A percentile compares a stretch with the other conserved stretches of the same genome.
phyloP scores from a whole-genome alignment of 371 early-diverging fungal genomes.

The Coemansia sp. region DNA sequence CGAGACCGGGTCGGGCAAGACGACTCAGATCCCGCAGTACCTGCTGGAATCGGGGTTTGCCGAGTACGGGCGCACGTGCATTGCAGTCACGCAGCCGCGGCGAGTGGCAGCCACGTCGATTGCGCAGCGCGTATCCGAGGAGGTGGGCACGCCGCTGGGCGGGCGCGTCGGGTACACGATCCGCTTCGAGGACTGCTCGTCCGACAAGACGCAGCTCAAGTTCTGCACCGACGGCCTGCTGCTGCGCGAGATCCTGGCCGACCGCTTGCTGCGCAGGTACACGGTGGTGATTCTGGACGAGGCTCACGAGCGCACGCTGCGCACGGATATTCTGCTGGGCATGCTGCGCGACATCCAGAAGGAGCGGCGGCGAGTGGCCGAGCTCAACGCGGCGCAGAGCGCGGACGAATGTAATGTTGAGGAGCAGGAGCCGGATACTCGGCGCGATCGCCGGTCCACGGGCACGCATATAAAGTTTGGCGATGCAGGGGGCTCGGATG shows the following conservation, averaged over 20 bases:
- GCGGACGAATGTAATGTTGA: conserved; percentile 12
- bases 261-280: conserved; percentile 76
- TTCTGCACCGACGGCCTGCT: conserved; percentile 99
- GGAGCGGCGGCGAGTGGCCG: conserved; percentile 52
- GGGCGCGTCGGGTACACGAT: conserved; percentile 89
- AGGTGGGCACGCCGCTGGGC: conserved; percentile 80
- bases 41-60: conserved; percentile 87
- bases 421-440: neutral
- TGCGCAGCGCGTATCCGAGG: conserved; percentile 91
- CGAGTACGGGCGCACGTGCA: conserved; percentile 56
- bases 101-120: conserved; percentile 98
- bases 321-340: conserved; percentile 97
- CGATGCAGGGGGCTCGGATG: neutral
- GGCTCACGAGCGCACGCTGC: conserved; percentile 97
- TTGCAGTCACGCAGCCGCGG: conserved; percentile 96
- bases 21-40: conserved; percentile 99
- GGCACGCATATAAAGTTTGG: conserved; percentile 32
- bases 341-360: conserved; percentile 85
- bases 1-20: conserved; percentile 99
- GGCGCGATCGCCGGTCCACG: conserved; percentile 20
- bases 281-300: conserved; percentile 95
- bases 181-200: conserved; percentile 92
- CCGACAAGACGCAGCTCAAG: conserved; percentile 82
- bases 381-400: conserved; percentile 7
- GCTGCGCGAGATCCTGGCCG: conserved; percentile 87